Conservation (phyloP, 495 filamentous ascomycete genomes). For the Staphylotrichum tortipilum region DNA sequence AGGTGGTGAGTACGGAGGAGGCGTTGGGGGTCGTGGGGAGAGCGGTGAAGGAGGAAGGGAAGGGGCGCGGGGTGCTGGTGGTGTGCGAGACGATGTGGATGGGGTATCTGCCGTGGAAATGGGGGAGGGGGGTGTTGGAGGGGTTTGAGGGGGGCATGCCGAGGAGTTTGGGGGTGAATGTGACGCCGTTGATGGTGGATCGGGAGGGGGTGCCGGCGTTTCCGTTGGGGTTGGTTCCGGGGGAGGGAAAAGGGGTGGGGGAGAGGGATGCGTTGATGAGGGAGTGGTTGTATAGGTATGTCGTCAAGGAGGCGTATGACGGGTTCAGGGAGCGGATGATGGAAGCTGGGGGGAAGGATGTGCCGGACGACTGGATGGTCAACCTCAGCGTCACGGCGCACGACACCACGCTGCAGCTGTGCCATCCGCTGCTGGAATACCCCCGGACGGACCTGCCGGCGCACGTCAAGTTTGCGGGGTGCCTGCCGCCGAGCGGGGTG, state of each 20-base stretch:
- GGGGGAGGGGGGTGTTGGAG: constrained; percentile 6
- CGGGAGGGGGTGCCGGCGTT: constrained; percentile 17
- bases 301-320: constrained; percentile 6
- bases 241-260: not conserved
- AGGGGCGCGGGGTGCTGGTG: constrained; percentile 15
- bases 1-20: constrained; percentile 8
- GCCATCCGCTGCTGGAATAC: constrained; percentile 25
- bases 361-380: constrained; percentile 17
- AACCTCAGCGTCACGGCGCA: constrained; percentile 16
- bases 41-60: not conserved
- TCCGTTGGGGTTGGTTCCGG: constrained; percentile 2
- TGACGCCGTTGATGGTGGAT: constrained; percentile 18
- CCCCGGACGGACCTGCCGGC: constrained; percentile 21
- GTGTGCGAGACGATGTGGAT: constrained; percentile 17
- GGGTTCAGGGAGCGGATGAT: constrained; percentile 9
- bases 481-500: constrained; percentile 19
- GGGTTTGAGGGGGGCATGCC: constrained; percentile 10
- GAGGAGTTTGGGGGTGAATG: constrained; percentile 15
- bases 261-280: constrained; percentile 6
- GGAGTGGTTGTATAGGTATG: constrained; percentile 9
- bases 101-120: constrained; percentile 15
- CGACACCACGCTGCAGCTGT: constrained; percentile 30
- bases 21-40: constrained; percentile 9
- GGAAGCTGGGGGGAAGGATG: not conserved
- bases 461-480: constrained; percentile 25